Conservation (phyloP, 2,329 filamentous ascomycete genomes). For the Sclerotinia glacialis region DNA sequence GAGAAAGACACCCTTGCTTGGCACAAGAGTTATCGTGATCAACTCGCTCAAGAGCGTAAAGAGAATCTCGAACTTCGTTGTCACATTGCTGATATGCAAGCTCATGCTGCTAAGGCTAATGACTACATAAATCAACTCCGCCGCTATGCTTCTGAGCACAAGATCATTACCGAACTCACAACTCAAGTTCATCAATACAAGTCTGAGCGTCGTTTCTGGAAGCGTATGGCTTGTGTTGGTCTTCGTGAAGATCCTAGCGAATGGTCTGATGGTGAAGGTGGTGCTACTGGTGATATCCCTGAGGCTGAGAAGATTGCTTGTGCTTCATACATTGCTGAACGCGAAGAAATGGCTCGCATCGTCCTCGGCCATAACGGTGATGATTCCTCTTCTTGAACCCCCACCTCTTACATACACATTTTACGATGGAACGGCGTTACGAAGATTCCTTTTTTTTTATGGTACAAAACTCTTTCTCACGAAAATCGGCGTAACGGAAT, state of each 20-base stretch:
- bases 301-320: conserved; percentile 30
- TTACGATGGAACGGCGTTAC: conserved; percentile 5
- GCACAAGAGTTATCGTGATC: conserved; percentile 64
- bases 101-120: conserved; percentile 57
- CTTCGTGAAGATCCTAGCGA: conserved; percentile 53
- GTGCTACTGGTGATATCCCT: conserved; percentile 54
- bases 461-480: conserved; percentile 2
- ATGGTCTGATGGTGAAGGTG: conserved; percentile 60
- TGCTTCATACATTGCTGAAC: conserved; percentile 6
- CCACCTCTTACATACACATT: not conserved
- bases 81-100: conserved; percentile 66
- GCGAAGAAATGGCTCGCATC: conserved; percentile 16
- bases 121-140: conserved; percentile 57
- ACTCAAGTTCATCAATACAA: conserved; percentile 52
- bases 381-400: not conserved
- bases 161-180: conserved; percentile 51
- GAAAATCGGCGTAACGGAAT: conserved; percentile 13
- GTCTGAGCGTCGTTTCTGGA: conserved; percentile 64
- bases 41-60: conserved; percentile 62
- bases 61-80: conserved; percentile 62
- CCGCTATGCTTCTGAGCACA: conserved; percentile 55
- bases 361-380: not conserved
- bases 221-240: conserved; percentile 62
- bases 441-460: not conserved
- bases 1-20: conserved; percentile 60